These are phyloP conservation scores for Penicillium sp. DNA, from an alignment of 2,329 filamentous ascomycete species.

Conservation along the genomic window DNA sequence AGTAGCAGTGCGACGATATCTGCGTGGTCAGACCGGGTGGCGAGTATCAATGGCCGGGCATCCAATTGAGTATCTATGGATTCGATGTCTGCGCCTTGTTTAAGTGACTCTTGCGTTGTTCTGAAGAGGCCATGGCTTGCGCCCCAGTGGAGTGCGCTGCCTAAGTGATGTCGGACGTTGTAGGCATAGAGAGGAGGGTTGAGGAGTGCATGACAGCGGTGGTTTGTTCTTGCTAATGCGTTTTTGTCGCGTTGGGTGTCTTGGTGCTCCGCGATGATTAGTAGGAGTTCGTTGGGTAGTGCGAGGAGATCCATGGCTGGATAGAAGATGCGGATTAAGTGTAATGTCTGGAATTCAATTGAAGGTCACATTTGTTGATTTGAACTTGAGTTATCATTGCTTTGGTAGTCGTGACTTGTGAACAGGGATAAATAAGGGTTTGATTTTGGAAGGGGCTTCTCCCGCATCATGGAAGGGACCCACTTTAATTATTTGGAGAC, in stretches of 20 bases:
- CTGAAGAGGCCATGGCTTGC: background rate
- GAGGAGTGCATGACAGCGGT: background rate
- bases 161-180: background rate
- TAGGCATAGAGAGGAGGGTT: slow-evolving; percentile 4
- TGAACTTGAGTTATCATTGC: too few relatives aligned
- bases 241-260: slow-evolving; percentile 1
- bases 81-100: slow-evolving; percentile 1
- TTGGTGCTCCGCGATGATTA: background rate
- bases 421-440: too few relatives aligned
- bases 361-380: background rate
- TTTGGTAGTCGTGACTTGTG: too few relatives aligned
- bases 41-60: background rate
- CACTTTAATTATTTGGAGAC: slow-evolving; percentile 2
- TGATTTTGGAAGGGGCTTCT: background rate
- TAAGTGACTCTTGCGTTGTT: slow-evolving; percentile 1
- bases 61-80: background rate
- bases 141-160: slow-evolving; percentile 8
- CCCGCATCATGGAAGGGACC: too few relatives aligned
- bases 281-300: slow-evolving; percentile 9
- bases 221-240: slow-evolving; percentile 1
- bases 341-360: background rate
- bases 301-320: slow-evolving; percentile 2
- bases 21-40: background rate
- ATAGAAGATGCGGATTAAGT: background rate
- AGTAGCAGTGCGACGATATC: background rate